Conservation (phyloP, 306 rosid species). For the Hippophae tibetana region DNA sequence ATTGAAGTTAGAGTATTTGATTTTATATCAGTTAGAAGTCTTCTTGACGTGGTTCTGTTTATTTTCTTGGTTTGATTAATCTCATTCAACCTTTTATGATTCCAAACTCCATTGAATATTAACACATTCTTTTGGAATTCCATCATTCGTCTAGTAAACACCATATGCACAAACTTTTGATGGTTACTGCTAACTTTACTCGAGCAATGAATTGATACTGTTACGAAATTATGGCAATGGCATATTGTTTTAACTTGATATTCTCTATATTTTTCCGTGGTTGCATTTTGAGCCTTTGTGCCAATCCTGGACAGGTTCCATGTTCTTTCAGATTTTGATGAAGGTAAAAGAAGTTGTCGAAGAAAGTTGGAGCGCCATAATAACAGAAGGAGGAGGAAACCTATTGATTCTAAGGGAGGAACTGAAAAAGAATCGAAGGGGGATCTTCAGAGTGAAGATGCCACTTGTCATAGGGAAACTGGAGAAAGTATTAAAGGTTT, state of each 20-base stretch:
- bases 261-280: background rate
- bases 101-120: no score
- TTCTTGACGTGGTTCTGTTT: no score
- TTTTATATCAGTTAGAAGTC: no score
- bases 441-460: slow-evolving; percentile 41
- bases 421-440: slow-evolving; percentile 37
- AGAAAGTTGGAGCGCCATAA: slow-evolving; percentile 92
- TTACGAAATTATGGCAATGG: no score
- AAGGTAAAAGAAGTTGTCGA: slow-evolving; percentile 93
- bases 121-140: no score
- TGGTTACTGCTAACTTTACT: no score
- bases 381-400: slow-evolving; percentile 74
- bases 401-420: slow-evolving; percentile 27
- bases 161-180: no score
- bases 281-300: slow-evolving; percentile 1
- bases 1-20: no score
- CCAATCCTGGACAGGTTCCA: slow-evolving; percentile 62
- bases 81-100: no score
- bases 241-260: background rate
- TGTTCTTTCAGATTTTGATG: slow-evolving; percentile 71
- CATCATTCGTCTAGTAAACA: no score
- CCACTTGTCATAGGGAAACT: slow-evolving; percentile 33
- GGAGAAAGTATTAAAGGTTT: slow-evolving; percentile 40
- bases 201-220: no score
- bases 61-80: no score